phyloP scores from a whole-genome alignment of 805 yeast genomes.

The Saccharomycopsis microspora region DNA sequence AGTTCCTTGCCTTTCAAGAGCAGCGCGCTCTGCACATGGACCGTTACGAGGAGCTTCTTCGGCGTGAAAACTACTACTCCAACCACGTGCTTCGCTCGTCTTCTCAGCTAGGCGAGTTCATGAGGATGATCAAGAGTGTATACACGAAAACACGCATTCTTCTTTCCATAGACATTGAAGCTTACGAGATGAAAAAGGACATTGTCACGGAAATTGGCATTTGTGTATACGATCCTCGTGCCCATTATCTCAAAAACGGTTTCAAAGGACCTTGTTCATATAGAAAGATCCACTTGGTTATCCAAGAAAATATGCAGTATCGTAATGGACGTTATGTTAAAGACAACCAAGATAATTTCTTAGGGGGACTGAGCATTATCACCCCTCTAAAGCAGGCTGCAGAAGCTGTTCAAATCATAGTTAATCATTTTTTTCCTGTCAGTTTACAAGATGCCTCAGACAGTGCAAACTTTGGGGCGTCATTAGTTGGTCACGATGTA shows the following conservation, averaged over 20 bases:
- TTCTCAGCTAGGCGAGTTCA: not conserved
- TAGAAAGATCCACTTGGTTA: slow-evolving; percentile 31
- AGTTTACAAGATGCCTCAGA: slow-evolving; percentile 21
- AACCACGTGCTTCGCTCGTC: not conserved
- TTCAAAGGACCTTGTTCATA: slow-evolving; percentile 32
- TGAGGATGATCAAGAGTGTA: slow-evolving; percentile 4
- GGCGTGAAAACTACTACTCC: not conserved
- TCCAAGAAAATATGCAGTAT: slow-evolving; percentile 30
- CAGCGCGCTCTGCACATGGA: not conserved
- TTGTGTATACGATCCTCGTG: slow-evolving; percentile 43
- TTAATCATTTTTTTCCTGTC: slow-evolving; percentile 31
- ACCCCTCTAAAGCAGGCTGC: slow-evolving; percentile 28
- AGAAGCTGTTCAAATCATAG: slow-evolving; percentile 29
- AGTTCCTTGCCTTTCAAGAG: too few species aligned
- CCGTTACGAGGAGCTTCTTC: not conserved
- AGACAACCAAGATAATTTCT: slow-evolving; percentile 38
- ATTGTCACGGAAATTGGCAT: slow-evolving; percentile 47
- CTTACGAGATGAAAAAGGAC: slow-evolving; percentile 34
- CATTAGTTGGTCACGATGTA: slow-evolving; percentile 52
- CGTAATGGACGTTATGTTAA: slow-evolving; percentile 44
- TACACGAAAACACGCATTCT: slow-evolving; percentile 22
- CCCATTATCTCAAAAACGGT: slow-evolving; percentile 26
- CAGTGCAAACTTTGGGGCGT: slow-evolving; percentile 19
- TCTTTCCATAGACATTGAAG: slow-evolving; percentile 47
- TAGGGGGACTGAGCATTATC: slow-evolving; percentile 37